These are phyloP conservation scores for Floccularia luteovirens DNA, from an alignment of 768 basidiomycete species.

Conservation along the genomic window DNA sequence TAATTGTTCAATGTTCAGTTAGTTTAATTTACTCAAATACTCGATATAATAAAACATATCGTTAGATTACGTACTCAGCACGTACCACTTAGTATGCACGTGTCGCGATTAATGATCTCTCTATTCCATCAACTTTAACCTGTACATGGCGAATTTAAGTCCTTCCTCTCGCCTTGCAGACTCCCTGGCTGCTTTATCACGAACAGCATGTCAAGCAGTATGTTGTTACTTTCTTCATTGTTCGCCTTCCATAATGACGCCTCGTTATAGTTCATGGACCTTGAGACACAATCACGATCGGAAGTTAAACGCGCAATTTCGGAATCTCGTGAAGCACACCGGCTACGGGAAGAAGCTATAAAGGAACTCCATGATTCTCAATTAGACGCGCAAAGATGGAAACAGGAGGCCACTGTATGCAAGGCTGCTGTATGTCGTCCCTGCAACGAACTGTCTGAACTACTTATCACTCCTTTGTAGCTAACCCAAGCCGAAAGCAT, in stretches of 20 bases:
- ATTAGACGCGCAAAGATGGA: conserved; percentile 40
- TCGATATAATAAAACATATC: too few relatives aligned
- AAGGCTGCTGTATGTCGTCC: conserved; percentile 40
- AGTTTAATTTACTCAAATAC: too few relatives aligned
- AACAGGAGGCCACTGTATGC: conserved; percentile 26
- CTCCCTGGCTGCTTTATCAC: conserved; percentile 19
- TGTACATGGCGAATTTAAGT: conserved; percentile 13
- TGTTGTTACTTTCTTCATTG: conserved; percentile 6
- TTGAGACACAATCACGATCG: conserved; percentile 47
- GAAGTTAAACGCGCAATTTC: conserved; percentile 41
- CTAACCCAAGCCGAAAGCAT: conserved; percentile 49
- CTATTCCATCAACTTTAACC: too few relatives aligned
- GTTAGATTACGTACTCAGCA: too few relatives aligned
- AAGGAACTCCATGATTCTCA: conserved; percentile 35
- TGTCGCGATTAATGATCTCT: too few relatives aligned
- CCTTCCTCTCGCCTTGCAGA: conserved; percentile 19
- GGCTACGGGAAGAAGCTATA: conserved; percentile 39
- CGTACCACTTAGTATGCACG: too few relatives aligned
- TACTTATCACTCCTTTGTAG: conserved; percentile 19
- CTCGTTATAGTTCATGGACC: conserved; percentile 37
- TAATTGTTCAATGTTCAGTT: too few relatives aligned
- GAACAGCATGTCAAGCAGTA: conserved; percentile 20
- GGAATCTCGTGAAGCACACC: conserved; percentile 38
- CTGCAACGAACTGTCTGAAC: background rate
- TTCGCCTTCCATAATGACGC: background rate